phyloP scores from a whole-genome alignment of 2,329 filamentous ascomycete genomes.

The Aspergillus sclerotialis region DNA sequence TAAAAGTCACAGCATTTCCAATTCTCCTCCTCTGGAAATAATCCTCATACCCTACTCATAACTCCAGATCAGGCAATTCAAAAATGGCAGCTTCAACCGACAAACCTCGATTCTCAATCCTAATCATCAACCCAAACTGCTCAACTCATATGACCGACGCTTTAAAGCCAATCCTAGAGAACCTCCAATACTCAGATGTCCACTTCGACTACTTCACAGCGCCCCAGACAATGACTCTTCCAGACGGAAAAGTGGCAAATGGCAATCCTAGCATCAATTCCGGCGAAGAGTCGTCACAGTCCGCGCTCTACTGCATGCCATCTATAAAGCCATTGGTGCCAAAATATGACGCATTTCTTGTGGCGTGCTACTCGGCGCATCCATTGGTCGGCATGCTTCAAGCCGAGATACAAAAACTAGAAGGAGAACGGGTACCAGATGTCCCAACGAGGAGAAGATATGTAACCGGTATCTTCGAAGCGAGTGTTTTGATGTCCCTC shows the following conservation, averaged over 20 bases:
- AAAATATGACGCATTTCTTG: constrained; percentile 64
- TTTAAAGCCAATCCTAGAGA: constrained; percentile 32
- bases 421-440: constrained; percentile 12
- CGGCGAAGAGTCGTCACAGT: constrained; percentile 58
- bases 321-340: constrained; percentile 41
- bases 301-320: constrained; percentile 55
- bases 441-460: constrained; percentile 38
- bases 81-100: constrained; percentile 11
- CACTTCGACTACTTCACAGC: constrained; percentile 36
- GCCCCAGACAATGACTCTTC: constrained; percentile 22
- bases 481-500: constrained; percentile 61
- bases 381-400: constrained; percentile 61
- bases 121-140: constrained; percentile 42
- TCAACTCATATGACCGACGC: constrained; percentile 38
- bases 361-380: constrained; percentile 86
- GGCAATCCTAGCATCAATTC: constrained; percentile 74
- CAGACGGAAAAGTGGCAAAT: constrained; percentile 22
- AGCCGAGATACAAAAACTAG: constrained; percentile 26
- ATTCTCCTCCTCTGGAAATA: too few relatives aligned
- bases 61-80: too few relatives aligned
- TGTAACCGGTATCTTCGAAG: constrained; percentile 82
- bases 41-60: too few relatives aligned
- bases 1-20: too few relatives aligned
- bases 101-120: constrained; percentile 20
- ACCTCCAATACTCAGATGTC: constrained; percentile 29